A percentile compares a stretch with the other conserved stretches of the same genome.
These are phyloP conservation scores for Trapa bicornis DNA, from an alignment of 345 rosid genomes.

Conservation along the genomic window DNA sequence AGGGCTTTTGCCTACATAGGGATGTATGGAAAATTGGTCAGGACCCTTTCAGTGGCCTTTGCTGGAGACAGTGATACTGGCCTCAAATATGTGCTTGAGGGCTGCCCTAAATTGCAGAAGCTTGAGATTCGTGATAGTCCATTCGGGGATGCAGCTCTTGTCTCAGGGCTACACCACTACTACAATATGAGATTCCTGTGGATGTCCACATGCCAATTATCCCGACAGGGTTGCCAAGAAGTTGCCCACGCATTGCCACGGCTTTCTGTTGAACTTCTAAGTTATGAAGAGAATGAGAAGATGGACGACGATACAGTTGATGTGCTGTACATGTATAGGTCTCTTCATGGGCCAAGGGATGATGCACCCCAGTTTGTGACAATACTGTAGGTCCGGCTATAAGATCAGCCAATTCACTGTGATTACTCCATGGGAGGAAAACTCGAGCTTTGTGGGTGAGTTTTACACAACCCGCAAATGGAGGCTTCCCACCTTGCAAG, in stretches of 20 bases:
- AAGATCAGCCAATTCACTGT: conserved; percentile 3
- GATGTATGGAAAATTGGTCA: conserved; percentile 48
- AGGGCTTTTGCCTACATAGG: conserved; percentile 67
- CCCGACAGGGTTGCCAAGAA: conserved; percentile 43
- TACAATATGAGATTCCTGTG: conserved; percentile 82
- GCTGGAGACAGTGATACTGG: conserved; percentile 79
- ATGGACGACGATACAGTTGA: conserved; percentile 29
- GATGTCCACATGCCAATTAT: conserved; percentile 72
- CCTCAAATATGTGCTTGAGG: conserved; percentile 61
- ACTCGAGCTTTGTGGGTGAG: neutral
- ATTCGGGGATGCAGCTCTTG: conserved; percentile 60
- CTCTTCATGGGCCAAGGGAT: conserved; percentile 65
- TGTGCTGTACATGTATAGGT: conserved; percentile 65
- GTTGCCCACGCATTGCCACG: conserved; percentile 47
- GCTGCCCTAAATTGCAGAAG: conserved; percentile 70
- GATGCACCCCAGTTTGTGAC: conserved; percentile 57
- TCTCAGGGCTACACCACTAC: conserved; percentile 62
- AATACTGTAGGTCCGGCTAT: conserved; percentile 17
- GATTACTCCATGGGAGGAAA: neutral
- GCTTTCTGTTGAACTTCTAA: conserved; percentile 53
- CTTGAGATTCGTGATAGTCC: conserved; percentile 90
- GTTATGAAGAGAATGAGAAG: conserved; percentile 8
- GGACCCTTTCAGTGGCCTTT: conserved; percentile 79
- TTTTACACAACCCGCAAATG: neutral
- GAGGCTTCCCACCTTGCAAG: conserved; percentile 1